Percentiles rank a stretch among this genome's conserved stretches.
Conservation (phyloP, 139 green algal species). For the Coelastrella sp. region DNA sequence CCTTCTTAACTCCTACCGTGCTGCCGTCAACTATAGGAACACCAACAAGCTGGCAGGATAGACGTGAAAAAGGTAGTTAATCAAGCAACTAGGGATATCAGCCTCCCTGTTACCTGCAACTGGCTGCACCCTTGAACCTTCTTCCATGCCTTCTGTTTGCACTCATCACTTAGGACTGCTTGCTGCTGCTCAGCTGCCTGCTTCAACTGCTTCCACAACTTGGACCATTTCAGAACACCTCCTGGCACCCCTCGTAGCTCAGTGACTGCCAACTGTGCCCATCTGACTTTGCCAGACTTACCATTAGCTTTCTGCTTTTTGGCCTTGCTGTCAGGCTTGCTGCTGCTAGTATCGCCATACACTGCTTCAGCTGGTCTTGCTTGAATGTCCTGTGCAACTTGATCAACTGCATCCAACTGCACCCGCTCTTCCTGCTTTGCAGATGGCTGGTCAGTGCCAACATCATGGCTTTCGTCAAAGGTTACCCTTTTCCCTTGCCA, state of each 20-base stretch:
- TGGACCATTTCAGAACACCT: conserved; percentile 27
- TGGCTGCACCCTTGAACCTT: conserved; percentile 16
- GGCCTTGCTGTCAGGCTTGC: background rate
- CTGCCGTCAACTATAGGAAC: no score
- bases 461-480: conserved; percentile 77
- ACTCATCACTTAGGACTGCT: background rate
- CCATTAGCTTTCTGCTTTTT: background rate
- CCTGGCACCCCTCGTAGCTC: conserved; percentile 15
- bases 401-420: conserved; percentile 11
- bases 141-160: conserved; percentile 6
- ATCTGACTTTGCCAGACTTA: conserved; percentile 24
- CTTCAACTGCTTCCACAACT: conserved; percentile 24
- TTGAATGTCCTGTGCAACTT: no score
- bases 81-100: conserved; percentile 7
- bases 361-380: no score
- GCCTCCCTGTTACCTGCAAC: conserved; percentile 23
- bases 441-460: background rate
- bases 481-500: conserved; percentile 81
- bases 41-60: no score
- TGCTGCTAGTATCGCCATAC: no score
- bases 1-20: no score
- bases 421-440: conserved; percentile 11
- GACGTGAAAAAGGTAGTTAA: background rate
- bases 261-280: conserved; percentile 25
- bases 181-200: conserved; percentile 3